Percentiles rank a stretch among this genome's conserved stretches.
These are phyloP conservation scores for Populus hybrid DNA, from an alignment of 441 rosid species.

Conservation along the genomic window DNA sequence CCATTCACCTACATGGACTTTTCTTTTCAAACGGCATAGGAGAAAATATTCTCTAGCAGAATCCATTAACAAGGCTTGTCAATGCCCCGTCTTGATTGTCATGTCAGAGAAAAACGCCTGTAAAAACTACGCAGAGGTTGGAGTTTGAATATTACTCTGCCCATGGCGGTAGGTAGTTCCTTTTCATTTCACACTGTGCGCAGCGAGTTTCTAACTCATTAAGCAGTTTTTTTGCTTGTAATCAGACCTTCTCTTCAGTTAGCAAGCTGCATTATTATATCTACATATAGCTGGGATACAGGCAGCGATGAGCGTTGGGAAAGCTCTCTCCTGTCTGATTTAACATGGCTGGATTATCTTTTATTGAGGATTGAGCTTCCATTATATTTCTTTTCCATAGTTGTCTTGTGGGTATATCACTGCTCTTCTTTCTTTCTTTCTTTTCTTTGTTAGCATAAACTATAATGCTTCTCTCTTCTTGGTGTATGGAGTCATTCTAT, in stretches of 20 bases:
- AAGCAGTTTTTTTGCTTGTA: neutral
- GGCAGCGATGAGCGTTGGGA: neutral
- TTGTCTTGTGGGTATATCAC: neutral
- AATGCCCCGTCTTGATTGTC: neutral
- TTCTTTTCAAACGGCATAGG: neutral
- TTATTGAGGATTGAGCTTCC: neutral
- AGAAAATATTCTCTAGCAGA: neutral
- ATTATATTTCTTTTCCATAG: neutral
- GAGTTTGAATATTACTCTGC: neutral
- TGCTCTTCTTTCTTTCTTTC: neutral
- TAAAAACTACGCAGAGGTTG: neutral
- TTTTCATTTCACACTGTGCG: neutral
- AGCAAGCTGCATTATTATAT: neutral
- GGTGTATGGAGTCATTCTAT: neutral
- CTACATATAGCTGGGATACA: neutral
- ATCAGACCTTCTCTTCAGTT: neutral
- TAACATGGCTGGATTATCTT: neutral
- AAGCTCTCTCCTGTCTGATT: neutral
- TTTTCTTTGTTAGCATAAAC: neutral
- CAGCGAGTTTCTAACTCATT: neutral
- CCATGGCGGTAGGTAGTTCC: neutral
- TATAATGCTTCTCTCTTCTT: neutral
- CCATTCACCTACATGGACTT: neutral
- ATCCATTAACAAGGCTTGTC: neutral
- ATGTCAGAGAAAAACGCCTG: neutral